Evolutionary conservation across 257 asterid genomes (phyloP).

Genomic region (Solanum habrochaites): DNA sequence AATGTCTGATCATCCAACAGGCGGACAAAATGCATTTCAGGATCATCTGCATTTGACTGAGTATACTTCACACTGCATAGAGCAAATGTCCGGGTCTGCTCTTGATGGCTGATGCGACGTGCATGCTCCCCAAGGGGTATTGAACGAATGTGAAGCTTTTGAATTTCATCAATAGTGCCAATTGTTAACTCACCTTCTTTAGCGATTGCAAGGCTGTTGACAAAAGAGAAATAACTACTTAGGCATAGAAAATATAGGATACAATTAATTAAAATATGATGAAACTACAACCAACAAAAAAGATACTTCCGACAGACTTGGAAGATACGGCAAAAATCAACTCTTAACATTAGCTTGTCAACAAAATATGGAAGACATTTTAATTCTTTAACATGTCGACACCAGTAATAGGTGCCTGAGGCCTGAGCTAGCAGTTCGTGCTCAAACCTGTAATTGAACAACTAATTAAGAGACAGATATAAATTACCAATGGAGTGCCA

Average conservation of each 20-base stretch:
- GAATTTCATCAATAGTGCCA: constrained; percentile 97
- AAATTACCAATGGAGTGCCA: background rate
- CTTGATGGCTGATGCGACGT: constrained; percentile 97
- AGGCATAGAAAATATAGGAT: background rate
- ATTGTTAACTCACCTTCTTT: constrained; percentile 95
- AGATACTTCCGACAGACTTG: background rate
- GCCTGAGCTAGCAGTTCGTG: background rate
- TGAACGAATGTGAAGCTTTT: constrained; percentile 94
- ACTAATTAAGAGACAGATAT: background rate
- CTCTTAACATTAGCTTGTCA: background rate
- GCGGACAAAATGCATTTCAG: constrained; percentile 75
- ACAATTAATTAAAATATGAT: background rate
- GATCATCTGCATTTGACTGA: constrained; percentile 64
- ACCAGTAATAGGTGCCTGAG: background rate
- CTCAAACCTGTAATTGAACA: background rate
- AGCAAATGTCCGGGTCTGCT: constrained; percentile 89
- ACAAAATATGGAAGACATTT: background rate
- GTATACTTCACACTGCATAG: constrained; percentile 68
- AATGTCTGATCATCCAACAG: constrained; percentile 93
- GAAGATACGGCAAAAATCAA: background rate
- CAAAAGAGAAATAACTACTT: background rate
- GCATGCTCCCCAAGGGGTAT: constrained; percentile 97
- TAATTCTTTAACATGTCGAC: background rate
- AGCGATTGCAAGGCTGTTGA: constrained; percentile 87
- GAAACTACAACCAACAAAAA: background rate